Evolutionary conservation across 768 basidiomycete species (phyloP).

Genomic region (Auricularia sp.): DNA sequence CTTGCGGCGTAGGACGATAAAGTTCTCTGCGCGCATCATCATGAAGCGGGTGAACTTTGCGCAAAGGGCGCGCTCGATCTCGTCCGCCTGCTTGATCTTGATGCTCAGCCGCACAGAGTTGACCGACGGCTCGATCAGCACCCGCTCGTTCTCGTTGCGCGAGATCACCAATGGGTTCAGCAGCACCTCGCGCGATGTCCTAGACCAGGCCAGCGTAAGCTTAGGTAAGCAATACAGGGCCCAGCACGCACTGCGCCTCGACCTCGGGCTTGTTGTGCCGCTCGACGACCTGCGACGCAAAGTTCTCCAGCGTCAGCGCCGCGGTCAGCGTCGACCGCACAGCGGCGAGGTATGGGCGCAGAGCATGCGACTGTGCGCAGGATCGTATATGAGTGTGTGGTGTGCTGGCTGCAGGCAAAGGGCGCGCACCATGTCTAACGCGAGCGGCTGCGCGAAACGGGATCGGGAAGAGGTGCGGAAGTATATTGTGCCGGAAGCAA

Average conservation of each 20-base stretch:
- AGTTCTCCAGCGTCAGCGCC: conserved; percentile 93
- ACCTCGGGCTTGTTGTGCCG: conserved; percentile 96
- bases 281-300: conserved; percentile 96
- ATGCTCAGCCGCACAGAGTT: conserved; percentile 96
- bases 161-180: conserved; percentile 91
- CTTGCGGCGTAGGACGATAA: conserved; percentile 90
- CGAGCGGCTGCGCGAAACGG: too few species aligned
- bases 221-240: not conserved
- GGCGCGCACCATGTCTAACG: too few species aligned
- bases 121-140: conserved; percentile 93
- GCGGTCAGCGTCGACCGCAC: conserved; percentile 97
- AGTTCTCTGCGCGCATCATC: conserved; percentile 98
- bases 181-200: conserved; percentile 87
- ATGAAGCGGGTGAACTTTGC: conserved; percentile 98
- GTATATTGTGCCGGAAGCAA: too few species aligned
- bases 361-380: conserved; percentile 70
- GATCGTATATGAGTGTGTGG: too few species aligned
- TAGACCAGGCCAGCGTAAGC: conserved; percentile 20
- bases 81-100: conserved; percentile 98
- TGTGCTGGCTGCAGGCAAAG: too few species aligned
- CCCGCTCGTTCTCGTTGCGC: conserved; percentile 93
- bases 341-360: conserved; percentile 91
- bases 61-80: conserved; percentile 93
- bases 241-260: conserved; percentile 58
- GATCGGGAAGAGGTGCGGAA: too few species aligned